A percentile compares a stretch with the other conserved stretches of the same genome.
These are phyloP conservation scores for Metschnikowia henanensis DNA, from an alignment of 805 yeast genomes.

Conservation along the genomic window DNA sequence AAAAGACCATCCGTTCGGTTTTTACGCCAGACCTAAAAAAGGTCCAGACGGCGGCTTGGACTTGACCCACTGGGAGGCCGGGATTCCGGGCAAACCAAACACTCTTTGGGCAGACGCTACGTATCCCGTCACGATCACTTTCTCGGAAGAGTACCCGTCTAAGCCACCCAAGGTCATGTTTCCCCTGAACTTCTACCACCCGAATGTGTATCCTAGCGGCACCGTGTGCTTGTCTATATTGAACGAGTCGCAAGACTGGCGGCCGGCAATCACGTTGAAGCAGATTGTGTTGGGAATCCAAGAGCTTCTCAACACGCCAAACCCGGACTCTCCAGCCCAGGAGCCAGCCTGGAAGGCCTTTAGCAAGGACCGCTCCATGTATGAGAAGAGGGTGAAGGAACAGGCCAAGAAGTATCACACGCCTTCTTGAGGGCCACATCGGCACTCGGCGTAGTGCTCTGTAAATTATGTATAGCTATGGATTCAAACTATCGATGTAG, in stretches of 20 bases:
- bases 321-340: constrained; percentile 96
- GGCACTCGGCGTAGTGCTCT: background rate
- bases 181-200: constrained; percentile 91
- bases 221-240: constrained; percentile 90
- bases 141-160: constrained; percentile 92
- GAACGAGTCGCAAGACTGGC: constrained; percentile 97
- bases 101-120: constrained; percentile 92
- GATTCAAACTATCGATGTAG: background rate
- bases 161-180: constrained; percentile 95
- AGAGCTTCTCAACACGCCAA: constrained; percentile 85
- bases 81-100: constrained; percentile 88
- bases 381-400: constrained; percentile 74
- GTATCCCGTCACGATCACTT: constrained; percentile 76
- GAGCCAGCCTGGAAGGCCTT: constrained; percentile 94
- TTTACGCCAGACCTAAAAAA: constrained; percentile 87
- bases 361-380: constrained; percentile 62
- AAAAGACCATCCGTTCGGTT: constrained; percentile 97
- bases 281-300: constrained; percentile 92
- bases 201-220: constrained; percentile 97
- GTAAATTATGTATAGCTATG: constrained; percentile 13
- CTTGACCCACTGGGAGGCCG: constrained; percentile 87
- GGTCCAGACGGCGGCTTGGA: constrained; percentile 81
- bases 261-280: constrained; percentile 91
- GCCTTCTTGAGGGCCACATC: constrained; percentile 10
- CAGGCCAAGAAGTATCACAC: constrained; percentile 60